Percentiles rank a stretch among this genome's conserved stretches.
Conservation (phyloP, 2,329 filamentous ascomycete genomes). For the Diplodia intermedia region DNA sequence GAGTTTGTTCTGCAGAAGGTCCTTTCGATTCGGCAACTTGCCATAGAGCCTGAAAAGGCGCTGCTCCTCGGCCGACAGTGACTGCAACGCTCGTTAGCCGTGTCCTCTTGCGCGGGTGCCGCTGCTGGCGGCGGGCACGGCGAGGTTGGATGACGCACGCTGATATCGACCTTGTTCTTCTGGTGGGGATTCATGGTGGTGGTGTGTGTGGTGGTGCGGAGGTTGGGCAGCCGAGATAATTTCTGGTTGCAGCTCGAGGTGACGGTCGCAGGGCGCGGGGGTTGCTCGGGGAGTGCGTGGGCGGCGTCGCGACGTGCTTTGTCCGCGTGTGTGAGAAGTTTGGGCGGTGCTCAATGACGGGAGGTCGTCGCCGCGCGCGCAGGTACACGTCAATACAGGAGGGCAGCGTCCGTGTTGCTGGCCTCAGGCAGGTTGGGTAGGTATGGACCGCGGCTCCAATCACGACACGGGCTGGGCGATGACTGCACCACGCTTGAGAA, state of each 20-base stretch:
- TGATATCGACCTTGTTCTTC: slow-evolving; percentile 98
- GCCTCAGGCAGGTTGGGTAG: slow-evolving; percentile 42
- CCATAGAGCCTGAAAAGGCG: slow-evolving; percentile 96
- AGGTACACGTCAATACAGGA: slow-evolving; percentile 32
- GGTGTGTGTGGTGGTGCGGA: slow-evolving; percentile 11
- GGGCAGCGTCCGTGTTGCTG: slow-evolving; percentile 37
- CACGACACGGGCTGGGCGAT: slow-evolving; percentile 29
- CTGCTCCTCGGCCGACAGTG: slow-evolving; percentile 92
- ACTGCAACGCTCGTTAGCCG: slow-evolving; percentile 60
- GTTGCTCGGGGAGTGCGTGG: slow-evolving; percentile 5
- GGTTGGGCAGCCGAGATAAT: slow-evolving; percentile 8
- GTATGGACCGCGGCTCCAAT: slow-evolving; percentile 24
- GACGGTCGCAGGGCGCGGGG: slow-evolving; percentile 23
- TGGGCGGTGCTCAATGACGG: slow-evolving; percentile 17
- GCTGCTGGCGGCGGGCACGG: neutral
- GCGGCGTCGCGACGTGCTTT: slow-evolving; percentile 25
- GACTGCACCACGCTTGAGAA: slow-evolving; percentile 22
- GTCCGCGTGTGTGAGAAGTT: slow-evolving; percentile 21
- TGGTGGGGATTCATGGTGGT: slow-evolving; percentile 87
- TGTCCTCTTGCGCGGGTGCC: neutral
- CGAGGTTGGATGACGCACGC: slow-evolving; percentile 65
- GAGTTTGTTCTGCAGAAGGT: slow-evolving; percentile 96
- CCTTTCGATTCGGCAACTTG: slow-evolving; percentile 95
- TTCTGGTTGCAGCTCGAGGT: slow-evolving; percentile 8
- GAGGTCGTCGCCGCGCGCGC: slow-evolving; percentile 20